Evolutionary conservation across 352 stramenopile species (phyloP).

Genomic region (Pythium monospermum): DNA sequence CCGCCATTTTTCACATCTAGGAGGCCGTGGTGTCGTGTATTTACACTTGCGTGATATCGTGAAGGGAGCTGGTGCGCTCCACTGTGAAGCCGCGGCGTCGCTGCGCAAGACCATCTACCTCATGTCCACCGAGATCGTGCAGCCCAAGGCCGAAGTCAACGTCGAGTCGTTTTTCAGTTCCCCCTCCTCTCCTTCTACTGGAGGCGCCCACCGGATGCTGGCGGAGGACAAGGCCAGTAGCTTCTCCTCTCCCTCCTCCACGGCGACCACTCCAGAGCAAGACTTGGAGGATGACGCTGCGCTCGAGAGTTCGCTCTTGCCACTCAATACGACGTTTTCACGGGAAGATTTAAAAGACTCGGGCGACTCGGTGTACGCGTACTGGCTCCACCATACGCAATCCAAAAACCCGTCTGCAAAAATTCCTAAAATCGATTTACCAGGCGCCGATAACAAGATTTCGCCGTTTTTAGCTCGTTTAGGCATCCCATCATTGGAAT

Average conservation of each 20-base stretch:
- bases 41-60: slow-evolving; percentile 73
- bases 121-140: slow-evolving; percentile 58
- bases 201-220: not conserved
- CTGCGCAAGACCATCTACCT: slow-evolving; percentile 76
- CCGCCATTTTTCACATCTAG: slow-evolving; percentile 57
- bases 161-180: slow-evolving; percentile 42
- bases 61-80: slow-evolving; percentile 49
- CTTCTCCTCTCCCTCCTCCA: not conserved
- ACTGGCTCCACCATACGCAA: slow-evolving; percentile 58
- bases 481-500: slow-evolving; percentile 68
- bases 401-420: slow-evolving; percentile 30
- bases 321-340: slow-evolving; percentile 63
- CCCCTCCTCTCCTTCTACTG: not conserved
- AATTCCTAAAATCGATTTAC: slow-evolving; percentile 47
- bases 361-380: slow-evolving; percentile 64
- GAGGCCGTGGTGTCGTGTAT: slow-evolving; percentile 63
- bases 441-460: slow-evolving; percentile 46
- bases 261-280: not conserved
- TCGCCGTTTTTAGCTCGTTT: slow-evolving; percentile 68
- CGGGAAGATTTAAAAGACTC: slow-evolving; percentile 52
- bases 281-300: slow-evolving; percentile 22
- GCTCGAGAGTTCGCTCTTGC: slow-evolving; percentile 34
- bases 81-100: slow-evolving; percentile 62
- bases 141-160: slow-evolving; percentile 48
- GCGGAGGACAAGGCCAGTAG: not conserved